These are phyloP conservation scores for Solanum medicagineum DNA, from an alignment of 257 asterid species.

Conservation along the genomic window DNA sequence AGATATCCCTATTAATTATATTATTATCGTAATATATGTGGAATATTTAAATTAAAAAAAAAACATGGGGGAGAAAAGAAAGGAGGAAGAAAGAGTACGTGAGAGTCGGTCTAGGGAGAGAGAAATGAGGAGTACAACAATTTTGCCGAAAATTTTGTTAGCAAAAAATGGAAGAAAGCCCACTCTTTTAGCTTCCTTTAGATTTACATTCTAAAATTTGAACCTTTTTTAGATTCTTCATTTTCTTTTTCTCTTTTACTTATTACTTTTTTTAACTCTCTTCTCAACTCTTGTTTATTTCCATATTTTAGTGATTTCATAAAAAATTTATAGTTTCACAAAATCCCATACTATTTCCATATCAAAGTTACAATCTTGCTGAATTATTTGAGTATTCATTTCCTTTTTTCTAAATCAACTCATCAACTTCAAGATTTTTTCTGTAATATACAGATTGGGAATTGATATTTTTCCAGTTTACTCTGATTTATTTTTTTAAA, in stretches of 20 bases:
- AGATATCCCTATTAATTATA: too few relatives aligned
- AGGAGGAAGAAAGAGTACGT: background rate
- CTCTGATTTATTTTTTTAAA: background rate
- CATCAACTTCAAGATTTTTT: conserved; percentile 11
- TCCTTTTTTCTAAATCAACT: conserved; percentile 12
- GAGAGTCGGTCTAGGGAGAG: conserved; percentile 24
- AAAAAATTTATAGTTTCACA: background rate
- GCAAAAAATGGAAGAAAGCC: background rate
- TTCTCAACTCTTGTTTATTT: background rate
- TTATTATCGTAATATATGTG: too few relatives aligned
- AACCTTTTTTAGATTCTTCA: background rate
- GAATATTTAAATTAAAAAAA: too few relatives aligned
- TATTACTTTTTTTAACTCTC: background rate
- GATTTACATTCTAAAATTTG: background rate
- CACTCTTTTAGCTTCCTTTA: background rate
- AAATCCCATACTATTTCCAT: background rate
- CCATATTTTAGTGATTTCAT: background rate
- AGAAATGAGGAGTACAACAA: conserved; percentile 17
- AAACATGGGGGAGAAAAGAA: background rate
- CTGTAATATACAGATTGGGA: conserved; percentile 16
- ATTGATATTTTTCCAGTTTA: background rate
- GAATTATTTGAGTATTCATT: conserved; percentile 9
- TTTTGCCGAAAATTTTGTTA: conserved; percentile 3
- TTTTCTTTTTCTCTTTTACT: background rate
- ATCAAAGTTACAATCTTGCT: conserved; percentile 13